Conservation (phyloP, 2,329 filamentous ascomycete genomes). For the Cryphonectria parasitica region DNA sequence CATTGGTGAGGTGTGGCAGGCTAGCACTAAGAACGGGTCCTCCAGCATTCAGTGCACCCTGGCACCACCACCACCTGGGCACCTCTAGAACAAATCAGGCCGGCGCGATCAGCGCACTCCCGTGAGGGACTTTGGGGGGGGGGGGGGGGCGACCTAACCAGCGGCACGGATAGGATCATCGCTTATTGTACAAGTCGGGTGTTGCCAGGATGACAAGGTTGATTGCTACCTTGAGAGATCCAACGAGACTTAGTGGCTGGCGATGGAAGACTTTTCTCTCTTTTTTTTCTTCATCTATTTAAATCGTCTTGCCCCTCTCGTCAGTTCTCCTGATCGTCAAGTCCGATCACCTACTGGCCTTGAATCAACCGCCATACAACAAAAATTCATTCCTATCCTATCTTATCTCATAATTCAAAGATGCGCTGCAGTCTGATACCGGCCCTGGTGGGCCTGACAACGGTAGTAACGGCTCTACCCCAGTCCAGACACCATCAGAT, state of each 20-base stretch:
- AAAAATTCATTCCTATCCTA: too few species aligned
- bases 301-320: not conserved
- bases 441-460: not conserved
- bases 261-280: not conserved
- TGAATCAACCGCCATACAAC: not conserved
- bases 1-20: constrained; percentile 8
- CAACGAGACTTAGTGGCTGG: not conserved
- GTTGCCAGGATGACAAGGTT: not conserved
- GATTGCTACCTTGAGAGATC: not conserved
- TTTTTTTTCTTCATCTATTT: not conserved
- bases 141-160: not conserved
- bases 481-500: not conserved
- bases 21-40: constrained; percentile 2
- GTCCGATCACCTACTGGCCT: not conserved
- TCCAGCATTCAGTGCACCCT: constrained; percentile 2
- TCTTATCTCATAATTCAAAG: not conserved
- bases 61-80: not conserved
- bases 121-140: not conserved
- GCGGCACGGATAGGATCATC: constrained; percentile 1
- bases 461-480: not conserved
- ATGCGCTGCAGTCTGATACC: not conserved
- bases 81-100: not conserved
- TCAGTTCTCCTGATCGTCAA: not conserved
- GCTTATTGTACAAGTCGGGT: not conserved
- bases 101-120: constrained; percentile 4